These are phyloP conservation scores for Melaleuca quinquenervia DNA, from an alignment of 345 rosid genomes.

Conservation along the genomic window DNA sequence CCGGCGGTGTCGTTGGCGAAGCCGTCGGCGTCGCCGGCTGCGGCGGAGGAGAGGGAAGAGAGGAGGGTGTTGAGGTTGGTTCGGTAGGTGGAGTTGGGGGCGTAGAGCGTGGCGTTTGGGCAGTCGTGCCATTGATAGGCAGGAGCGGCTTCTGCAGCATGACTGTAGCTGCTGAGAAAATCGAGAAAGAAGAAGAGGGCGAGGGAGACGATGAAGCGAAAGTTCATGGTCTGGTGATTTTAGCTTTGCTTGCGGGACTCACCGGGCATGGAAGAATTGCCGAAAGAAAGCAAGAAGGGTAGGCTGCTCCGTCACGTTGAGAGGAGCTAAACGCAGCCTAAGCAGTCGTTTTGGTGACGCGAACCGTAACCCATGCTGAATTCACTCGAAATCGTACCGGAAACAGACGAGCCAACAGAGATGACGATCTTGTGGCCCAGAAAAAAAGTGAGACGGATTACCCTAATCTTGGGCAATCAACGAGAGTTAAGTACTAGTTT, in stretches of 20 bases:
- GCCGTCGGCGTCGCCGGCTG: not conserved
- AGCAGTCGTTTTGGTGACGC: not conserved
- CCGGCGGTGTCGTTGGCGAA: not conserved
- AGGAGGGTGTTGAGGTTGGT: not conserved
- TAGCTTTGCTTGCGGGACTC: not conserved
- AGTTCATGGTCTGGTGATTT: not conserved
- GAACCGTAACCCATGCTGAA: not conserved
- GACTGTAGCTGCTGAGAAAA: not conserved
- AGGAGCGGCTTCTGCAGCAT: not conserved
- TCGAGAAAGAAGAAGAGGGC: not conserved
- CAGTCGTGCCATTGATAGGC: not conserved
- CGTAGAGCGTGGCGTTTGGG: not conserved
- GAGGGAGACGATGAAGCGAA: not conserved
- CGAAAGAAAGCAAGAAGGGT: not conserved
- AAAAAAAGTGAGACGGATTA: too few species aligned
- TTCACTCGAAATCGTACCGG: not conserved
- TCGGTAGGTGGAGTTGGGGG: not conserved
- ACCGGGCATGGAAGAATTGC: not conserved
- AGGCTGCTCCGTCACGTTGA: fast-evolving
- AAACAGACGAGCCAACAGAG: not conserved
- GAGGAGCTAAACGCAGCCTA: not conserved
- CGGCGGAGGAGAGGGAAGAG: not conserved
- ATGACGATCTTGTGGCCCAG: not conserved
- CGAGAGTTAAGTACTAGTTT: too few species aligned
- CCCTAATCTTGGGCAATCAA: too few species aligned